phyloP scores from a whole-genome alignment of 1,284 basidiomycete species.

The Lentinula novae-zelandiae region DNA sequence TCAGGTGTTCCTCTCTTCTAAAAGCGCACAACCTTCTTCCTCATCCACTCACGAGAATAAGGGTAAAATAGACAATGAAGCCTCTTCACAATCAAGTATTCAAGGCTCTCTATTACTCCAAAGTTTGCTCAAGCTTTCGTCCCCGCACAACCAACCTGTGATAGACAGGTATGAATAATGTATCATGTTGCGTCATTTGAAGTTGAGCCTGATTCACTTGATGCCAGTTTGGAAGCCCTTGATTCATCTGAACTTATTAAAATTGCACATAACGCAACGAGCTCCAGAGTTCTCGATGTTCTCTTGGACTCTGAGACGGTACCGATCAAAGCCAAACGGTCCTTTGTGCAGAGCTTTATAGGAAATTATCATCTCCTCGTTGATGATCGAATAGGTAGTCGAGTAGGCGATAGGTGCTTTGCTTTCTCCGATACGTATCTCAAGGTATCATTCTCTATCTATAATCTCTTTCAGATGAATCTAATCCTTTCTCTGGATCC shows the following conservation, averaged over 20 bases:
- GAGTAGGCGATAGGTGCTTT: conserved; percentile 88
- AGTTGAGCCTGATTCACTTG: background rate
- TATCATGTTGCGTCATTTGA: background rate
- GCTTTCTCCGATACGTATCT: conserved; percentile 84
- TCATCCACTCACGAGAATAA: conserved; percentile 12
- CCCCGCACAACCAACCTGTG: conserved; percentile 63
- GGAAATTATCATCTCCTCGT: conserved; percentile 76
- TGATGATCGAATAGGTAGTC: conserved; percentile 84
- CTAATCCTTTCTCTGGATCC: conserved; percentile 7
- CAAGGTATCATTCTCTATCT: conserved; percentile 46
- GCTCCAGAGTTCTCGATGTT: conserved; percentile 81
- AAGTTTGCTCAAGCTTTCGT: conserved; percentile 66
- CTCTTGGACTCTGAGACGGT: conserved; percentile 71
- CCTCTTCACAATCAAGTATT: conserved; percentile 55
- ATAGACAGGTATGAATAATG: conserved; percentile 55
- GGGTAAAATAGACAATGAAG: conserved; percentile 20
- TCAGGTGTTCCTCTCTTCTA: conserved; percentile 32
- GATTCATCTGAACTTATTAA: conserved; percentile 56
- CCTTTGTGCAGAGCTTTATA: conserved; percentile 71
- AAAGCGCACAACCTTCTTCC: conserved; percentile 14
- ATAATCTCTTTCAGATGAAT: background rate
- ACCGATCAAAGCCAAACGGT: conserved; percentile 61
- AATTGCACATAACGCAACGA: conserved; percentile 69
- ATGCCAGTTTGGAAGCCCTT: conserved; percentile 56
- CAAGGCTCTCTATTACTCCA: conserved; percentile 87